These are phyloP conservation scores for Lanzia echinophila DNA, from an alignment of 2,329 filamentous ascomycete species.

Conservation along the genomic window DNA sequence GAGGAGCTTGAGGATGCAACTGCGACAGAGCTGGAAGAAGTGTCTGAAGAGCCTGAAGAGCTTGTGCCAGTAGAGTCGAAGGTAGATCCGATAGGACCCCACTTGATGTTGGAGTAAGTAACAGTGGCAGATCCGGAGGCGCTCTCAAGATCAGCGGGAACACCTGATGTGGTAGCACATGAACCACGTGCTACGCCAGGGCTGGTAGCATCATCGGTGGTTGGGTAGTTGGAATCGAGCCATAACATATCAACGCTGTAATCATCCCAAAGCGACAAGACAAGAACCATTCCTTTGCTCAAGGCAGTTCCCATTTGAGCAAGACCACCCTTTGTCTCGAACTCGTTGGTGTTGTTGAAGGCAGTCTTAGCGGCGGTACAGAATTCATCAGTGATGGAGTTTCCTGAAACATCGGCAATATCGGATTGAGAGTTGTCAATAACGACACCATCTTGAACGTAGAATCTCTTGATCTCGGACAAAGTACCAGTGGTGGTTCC, in stretches of 20 bases:
- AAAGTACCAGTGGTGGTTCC: slow-evolving; percentile 44
- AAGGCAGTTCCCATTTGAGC: slow-evolving; percentile 49
- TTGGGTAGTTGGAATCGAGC: slow-evolving; percentile 44
- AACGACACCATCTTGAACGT: slow-evolving; percentile 48
- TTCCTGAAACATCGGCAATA: slow-evolving; percentile 41
- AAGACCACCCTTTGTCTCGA: slow-evolving; percentile 49
- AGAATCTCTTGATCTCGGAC: slow-evolving; percentile 48
- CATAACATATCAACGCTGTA: slow-evolving; percentile 65
- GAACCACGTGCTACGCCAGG: slow-evolving; percentile 48
- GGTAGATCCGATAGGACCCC: slow-evolving; percentile 30
- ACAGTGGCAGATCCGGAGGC: slow-evolving; percentile 40
- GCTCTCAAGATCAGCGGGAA: slow-evolving; percentile 43
- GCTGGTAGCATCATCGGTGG: slow-evolving; percentile 33
- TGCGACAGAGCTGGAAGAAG: too few relatives aligned
- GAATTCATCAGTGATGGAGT: slow-evolving; percentile 50
- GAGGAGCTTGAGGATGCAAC: too few relatives aligned
- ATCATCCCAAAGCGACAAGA: slow-evolving; percentile 52
- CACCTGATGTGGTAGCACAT: slow-evolving; percentile 47
- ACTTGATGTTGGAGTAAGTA: slow-evolving; percentile 32
- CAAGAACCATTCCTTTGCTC: slow-evolving; percentile 52
- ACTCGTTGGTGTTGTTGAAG: slow-evolving; percentile 49
- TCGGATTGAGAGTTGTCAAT: slow-evolving; percentile 44
- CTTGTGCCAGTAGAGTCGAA: slow-evolving; percentile 12
- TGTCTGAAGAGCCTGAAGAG: too few relatives aligned
- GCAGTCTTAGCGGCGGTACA: slow-evolving; percentile 49